Percentiles rank a stretch among this genome's conserved stretches.
These are phyloP conservation scores for Tulasnella sp. DNA, from an alignment of 768 basidiomycete genomes.

Conservation along the genomic window DNA sequence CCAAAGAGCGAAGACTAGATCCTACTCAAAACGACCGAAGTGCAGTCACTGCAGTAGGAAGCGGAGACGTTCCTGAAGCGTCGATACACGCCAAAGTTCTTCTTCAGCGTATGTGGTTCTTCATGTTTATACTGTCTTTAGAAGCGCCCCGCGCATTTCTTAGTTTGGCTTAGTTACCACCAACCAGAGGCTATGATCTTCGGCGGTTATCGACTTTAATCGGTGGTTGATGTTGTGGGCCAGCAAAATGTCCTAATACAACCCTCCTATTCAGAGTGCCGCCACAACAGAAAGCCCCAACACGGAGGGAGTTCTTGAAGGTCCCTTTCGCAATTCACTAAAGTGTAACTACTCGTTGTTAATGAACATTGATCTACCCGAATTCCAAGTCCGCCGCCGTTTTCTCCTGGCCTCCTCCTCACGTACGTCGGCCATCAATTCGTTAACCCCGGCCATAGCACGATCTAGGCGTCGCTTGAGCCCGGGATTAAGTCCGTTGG, in stretches of 20 bases:
- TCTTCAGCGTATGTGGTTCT: too few relatives aligned
- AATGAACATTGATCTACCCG: constrained; percentile 1
- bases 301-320: neutral
- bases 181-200: too few relatives aligned
- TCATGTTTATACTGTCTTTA: too few relatives aligned
- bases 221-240: too few relatives aligned
- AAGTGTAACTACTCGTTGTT: neutral
- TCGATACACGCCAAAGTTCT: too few relatives aligned
- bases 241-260: neutral
- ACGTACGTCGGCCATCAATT: neutral
- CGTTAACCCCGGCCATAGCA: neutral
- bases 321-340: neutral
- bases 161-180: too few relatives aligned
- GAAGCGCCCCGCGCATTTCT: too few relatives aligned
- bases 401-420: neutral
- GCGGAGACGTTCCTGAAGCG: too few relatives aligned
- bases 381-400: neutral
- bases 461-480: neutral
- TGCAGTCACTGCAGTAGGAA: too few relatives aligned
- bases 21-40: too few relatives aligned
- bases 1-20: too few relatives aligned
- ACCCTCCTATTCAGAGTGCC: neutral
- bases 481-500: neutral
- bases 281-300: neutral
- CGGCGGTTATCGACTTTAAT: too few relatives aligned